Base-by-base conservation (phyloP, 176 grass and related monocot genomes). In the Rhynchospora tenuis region DNA sequence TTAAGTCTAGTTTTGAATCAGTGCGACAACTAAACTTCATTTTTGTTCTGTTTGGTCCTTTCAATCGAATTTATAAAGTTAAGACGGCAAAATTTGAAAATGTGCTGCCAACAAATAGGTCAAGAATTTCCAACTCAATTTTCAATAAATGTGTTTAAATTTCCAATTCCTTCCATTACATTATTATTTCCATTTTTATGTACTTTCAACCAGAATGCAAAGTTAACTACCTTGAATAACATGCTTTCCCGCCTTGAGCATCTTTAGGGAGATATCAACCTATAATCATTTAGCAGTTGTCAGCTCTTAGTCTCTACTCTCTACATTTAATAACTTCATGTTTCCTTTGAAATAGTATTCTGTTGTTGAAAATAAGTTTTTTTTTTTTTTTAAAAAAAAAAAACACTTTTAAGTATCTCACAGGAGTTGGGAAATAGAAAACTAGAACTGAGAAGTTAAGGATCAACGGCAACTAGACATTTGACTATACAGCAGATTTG, bases 241-340 rank as follows among this genome's bases (percentile, higher is more conserved):
- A 85, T 98, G 96, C 59, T 98, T 98, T 88, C 91, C 91, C 33
- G 91, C 91, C 89, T 87, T 92, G 4, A 98, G 88, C 89, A 98
- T 86, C 75, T 88, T 95, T 80, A 91, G 80, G 46, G 96, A 98
- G 82, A 95, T 86, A n/a, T 98, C 96, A 78, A 95, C 92, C 96
- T 98, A 85, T 56, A 93, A 47, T 64, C 48, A 76, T 76, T 55
- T 76, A 54, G 73, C 23, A 76, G 17, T 71, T 46, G 46, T 16
- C 23, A 31, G 73, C 7, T 52, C 38, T 31, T 29, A 29, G 1
- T 54, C 23, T 76, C 48, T 76, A n/a, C n/a, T n/a, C n/a, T n/a
- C n/a, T 52, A 56, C 50, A 38, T 55, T 47, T 9, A 55, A 11
- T 55, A 76, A 76, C 70, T 0, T 42, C 17, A 5, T 1, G 8